A percentile compares a stretch with the other conserved stretches of the same genome.
phyloP scores from a whole-genome alignment of 1,139 yeast species.

The Pichia sp. region DNA sequence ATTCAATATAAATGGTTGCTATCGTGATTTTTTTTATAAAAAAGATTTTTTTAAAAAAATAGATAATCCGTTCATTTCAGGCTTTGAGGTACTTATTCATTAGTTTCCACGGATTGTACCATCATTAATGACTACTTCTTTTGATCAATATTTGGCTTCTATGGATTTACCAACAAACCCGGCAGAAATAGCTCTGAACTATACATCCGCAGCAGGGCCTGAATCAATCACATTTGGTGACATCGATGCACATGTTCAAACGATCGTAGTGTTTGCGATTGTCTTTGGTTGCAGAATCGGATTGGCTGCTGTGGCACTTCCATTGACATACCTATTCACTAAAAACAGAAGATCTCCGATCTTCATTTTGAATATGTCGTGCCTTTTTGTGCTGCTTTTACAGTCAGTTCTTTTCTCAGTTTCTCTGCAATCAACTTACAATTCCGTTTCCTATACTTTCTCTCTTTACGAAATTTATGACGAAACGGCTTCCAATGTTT shows the following conservation, averaged over 20 bases:
- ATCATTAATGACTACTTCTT: too few relatives aligned
- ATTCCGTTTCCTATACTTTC: constrained; percentile 40
- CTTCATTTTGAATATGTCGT: constrained; percentile 56
- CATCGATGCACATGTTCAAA: constrained; percentile 27
- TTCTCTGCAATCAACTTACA: constrained; percentile 45
- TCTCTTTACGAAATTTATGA: constrained; percentile 38
- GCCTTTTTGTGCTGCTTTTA: constrained; percentile 45
- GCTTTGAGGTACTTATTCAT: too few relatives aligned
- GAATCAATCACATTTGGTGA: constrained; percentile 28
- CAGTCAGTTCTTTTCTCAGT: constrained; percentile 51
- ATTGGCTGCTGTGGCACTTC: constrained; percentile 33
- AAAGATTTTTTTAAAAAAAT: too few relatives aligned
- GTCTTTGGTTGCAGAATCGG: constrained; percentile 38
- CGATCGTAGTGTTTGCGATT: constrained; percentile 28
- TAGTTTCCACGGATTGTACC: too few relatives aligned
- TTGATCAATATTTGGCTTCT: background rate
- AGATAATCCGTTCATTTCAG: too few relatives aligned
- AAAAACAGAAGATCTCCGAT: constrained; percentile 53
- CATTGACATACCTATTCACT: constrained; percentile 33
- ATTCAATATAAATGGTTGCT: too few relatives aligned
- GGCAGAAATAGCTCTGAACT: constrained; percentile 22
- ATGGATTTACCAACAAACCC: constrained; percentile 15
- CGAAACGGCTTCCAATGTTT: constrained; percentile 30
- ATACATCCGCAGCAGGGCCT: constrained; percentile 25
- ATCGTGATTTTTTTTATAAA: too few relatives aligned